Evolutionary conservation across 2,329 filamentous ascomycete genomes (phyloP), one percentile per base, ranked within the genome.

Genomic region (Podosphaera leucotricha): DNA sequence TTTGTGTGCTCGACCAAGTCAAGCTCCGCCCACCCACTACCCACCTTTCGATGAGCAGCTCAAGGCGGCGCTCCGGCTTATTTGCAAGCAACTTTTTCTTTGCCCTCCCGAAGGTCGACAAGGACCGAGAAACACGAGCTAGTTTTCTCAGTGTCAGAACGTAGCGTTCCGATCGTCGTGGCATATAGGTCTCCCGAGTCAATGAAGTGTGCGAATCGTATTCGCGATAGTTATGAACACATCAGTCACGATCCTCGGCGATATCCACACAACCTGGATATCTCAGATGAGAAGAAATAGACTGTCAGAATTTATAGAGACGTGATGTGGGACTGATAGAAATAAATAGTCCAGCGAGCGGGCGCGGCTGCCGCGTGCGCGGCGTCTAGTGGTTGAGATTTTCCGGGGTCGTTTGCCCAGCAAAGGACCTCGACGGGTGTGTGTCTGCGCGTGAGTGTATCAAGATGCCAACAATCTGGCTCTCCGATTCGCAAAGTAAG

Each of bases 1-100:
- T 41, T 53, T 60, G 56, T 60, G 48, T 47, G 55, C 58, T 53
- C 57, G 54, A 58, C 81, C 81, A 83, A 93, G 83, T 92, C 86
- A 93, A 92, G 73, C 83, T 67, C 71, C 77, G 74, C 78, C 83
- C 80, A 93, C 75, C 77, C 82, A 80, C 75, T 75, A 67, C 64
- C 61, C 61, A 67, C 73, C 80, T 92, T 65, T 92, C 81, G 66
- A 72, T 64, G 64, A 66, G 67, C 69, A 75, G 71, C 75, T 77
- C 82, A 77, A 86, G 75, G 77, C 78, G 77, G 73, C 74, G 82
- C 85, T 92, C 86, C 86, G 85, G 86, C 86, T 94, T 93, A 93
- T 90, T 92, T 79, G 83, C 78, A 81, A 83, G 83, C 80, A 57
- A 44, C 41, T 71, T 72, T 60, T 62, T 92, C 72, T 92, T 68